Base-by-base conservation (phyloP, 192 early-diverging fungal genomes). In the Backusella circina region DNA sequence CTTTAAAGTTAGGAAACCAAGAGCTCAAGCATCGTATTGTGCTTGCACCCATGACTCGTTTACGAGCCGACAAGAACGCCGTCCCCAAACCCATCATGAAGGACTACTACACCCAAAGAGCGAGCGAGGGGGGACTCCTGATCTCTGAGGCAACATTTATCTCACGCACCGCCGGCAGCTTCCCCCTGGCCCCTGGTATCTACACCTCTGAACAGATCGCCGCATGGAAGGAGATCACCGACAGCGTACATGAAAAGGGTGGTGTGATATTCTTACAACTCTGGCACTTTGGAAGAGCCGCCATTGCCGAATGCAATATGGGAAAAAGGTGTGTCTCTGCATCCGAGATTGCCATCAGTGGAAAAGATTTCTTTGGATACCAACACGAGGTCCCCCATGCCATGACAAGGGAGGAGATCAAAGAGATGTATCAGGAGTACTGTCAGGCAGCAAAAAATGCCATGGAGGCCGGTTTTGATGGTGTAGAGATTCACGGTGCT, bases 401-500 rank as follows among this genome's bases (percentile, higher is more conserved):
- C 15, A 32, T 79, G 23, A 33, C 31, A 18, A 31, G 31, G 5
- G 21, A 10, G 2, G 77, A 75, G 8, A 75, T 79, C n/a, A 28
- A 67, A 13, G 16, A 32, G 4, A n/a, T 79, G 2, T 50, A 57
- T 18, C 26, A 70, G 6, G 67, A 70, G 2, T 79, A 32, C 21
- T 37, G 38, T 4, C 32, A 75, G 9, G 91, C 93, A 32, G 92
- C 96, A 0, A 73, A 76, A 32, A 88, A 92, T 50, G 93, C 97
- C 0, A 81, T 88, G 28, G 82, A 86, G 50, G 95, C 96, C 7
- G 95, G 94, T 1, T 94, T 96, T 78, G 94, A 98, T 68, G 90
- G 90, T 35, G 80, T 97, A 12, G 97, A 98, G 80, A 83, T 98
- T 23, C 96, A 97, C 54, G 90, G 83, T 61, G 96, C 97, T 0